Conservation (phyloP, 106 monocot species). For the Platanthera guangdongensis region DNA sequence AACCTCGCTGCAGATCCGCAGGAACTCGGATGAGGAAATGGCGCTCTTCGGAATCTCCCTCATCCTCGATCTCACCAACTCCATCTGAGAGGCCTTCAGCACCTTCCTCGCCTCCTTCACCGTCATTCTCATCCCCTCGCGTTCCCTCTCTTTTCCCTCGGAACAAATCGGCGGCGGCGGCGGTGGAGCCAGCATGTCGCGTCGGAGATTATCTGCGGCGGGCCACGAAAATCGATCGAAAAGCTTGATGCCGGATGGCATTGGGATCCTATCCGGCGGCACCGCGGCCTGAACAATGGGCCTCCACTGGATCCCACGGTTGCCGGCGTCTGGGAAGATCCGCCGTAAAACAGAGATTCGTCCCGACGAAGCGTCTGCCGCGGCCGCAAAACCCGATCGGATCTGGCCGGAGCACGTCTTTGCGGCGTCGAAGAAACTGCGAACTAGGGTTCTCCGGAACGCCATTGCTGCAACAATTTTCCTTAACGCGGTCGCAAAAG, state of each 20-base stretch:
- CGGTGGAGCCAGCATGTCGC: neutral
- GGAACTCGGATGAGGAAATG: conserved; percentile 39
- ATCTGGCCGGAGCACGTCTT: conserved; percentile 7
- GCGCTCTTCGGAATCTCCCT: conserved; percentile 16
- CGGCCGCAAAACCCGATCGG: neutral
- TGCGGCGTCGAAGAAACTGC: neutral
- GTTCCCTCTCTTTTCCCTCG: neutral
- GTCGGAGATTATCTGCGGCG: neutral
- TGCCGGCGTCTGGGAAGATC: neutral
- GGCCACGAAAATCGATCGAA: neutral
- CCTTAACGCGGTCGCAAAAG: neutral
- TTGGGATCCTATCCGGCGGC: conserved; percentile 1
- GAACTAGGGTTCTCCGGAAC: conserved; percentile 2
- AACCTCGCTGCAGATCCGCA: conserved; percentile 42
- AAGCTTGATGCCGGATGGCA: neutral
- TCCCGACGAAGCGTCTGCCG: too few species aligned
- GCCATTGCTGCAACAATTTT: neutral
- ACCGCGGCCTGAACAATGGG: neutral
- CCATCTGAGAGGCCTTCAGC: conserved; percentile 46
- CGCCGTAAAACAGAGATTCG: neutral
- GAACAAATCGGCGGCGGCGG: too few species aligned
- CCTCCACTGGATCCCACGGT: neutral
- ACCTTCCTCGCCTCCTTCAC: conserved; percentile 44
- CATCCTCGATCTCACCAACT: conserved; percentile 41
- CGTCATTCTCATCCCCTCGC: neutral